Conservation (phyloP, 106 monocot genomes). For the Phalaenopsis aphrodite region DNA sequence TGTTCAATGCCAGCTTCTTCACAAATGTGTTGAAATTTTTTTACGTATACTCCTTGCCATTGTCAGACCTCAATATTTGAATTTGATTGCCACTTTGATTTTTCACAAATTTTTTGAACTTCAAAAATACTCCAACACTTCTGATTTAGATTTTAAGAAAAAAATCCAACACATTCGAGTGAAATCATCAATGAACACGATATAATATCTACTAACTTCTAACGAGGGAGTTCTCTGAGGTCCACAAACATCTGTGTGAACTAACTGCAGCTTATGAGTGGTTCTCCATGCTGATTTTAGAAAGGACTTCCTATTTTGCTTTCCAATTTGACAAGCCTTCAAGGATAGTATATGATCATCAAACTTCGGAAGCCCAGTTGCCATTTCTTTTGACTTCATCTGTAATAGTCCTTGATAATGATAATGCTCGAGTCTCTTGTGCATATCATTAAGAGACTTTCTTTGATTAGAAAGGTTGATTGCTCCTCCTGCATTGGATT, state of each 20-base stretch:
- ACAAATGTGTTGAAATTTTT: background rate
- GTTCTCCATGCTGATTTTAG: background rate
- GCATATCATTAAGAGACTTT: background rate
- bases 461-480: slow-evolving; percentile 4
- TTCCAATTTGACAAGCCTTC: slow-evolving; percentile 4
- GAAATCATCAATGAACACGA: slow-evolving; percentile 5
- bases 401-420: background rate
- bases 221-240: slow-evolving; percentile 2
- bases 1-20: background rate
- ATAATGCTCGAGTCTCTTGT: slow-evolving; percentile 2
- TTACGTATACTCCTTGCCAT: slow-evolving; percentile 3
- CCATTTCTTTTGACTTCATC: background rate
- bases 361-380: background rate
- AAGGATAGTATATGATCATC: too few species aligned
- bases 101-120: too few species aligned
- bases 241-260: background rate
- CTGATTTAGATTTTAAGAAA: too few species aligned
- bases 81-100: too few species aligned
- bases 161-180: slow-evolving; percentile 3
- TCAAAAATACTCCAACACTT: too few species aligned
- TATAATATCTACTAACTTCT: background rate
- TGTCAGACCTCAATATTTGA: slow-evolving; percentile 4
- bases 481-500: slow-evolving; percentile 4
- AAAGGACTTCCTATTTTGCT: background rate
- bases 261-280: background rate